phyloP scores from a whole-genome alignment of 805 yeast genomes.

The Metschnikowia arizonensis region DNA sequence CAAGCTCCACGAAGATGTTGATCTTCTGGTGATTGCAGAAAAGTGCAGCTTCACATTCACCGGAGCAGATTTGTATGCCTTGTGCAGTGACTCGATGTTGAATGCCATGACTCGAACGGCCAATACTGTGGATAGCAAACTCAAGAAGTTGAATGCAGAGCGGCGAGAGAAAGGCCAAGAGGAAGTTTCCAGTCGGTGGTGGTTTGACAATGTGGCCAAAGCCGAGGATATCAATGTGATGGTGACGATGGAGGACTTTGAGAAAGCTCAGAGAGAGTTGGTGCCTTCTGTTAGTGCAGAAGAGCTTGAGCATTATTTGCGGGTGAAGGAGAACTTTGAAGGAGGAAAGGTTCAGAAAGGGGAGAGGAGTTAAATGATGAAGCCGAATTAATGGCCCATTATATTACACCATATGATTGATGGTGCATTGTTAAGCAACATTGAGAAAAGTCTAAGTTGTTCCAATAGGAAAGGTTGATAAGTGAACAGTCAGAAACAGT shows the following conservation, averaged over 20 bases:
- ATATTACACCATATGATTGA: too few species aligned
- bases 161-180: constrained; percentile 30
- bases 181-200: constrained; percentile 66
- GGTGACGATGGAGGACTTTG: constrained; percentile 71
- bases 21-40: constrained; percentile 55
- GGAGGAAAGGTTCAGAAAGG: constrained; percentile 45
- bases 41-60: constrained; percentile 86
- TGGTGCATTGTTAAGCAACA: too few species aligned
- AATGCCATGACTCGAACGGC: constrained; percentile 95
- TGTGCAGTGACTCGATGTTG: constrained; percentile 92
- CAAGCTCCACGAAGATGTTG: constrained; percentile 54
- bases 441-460: too few species aligned
- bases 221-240: constrained; percentile 61
- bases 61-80: constrained; percentile 96
- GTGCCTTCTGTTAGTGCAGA: constrained; percentile 85
- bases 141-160: constrained; percentile 46
- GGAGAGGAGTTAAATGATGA: too few species aligned
- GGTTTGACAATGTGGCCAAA: constrained; percentile 83
- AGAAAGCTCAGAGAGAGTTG: constrained; percentile 66
- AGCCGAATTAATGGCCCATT: too few species aligned
- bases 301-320: constrained; percentile 76
- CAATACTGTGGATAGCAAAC: constrained; percentile 62
- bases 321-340: constrained; percentile 79
- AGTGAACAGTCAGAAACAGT: not conserved
- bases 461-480: too few species aligned